These are phyloP conservation scores for Verticillium zaregamsianum DNA, from an alignment of 2,329 filamentous ascomycete species.

Conservation along the genomic window DNA sequence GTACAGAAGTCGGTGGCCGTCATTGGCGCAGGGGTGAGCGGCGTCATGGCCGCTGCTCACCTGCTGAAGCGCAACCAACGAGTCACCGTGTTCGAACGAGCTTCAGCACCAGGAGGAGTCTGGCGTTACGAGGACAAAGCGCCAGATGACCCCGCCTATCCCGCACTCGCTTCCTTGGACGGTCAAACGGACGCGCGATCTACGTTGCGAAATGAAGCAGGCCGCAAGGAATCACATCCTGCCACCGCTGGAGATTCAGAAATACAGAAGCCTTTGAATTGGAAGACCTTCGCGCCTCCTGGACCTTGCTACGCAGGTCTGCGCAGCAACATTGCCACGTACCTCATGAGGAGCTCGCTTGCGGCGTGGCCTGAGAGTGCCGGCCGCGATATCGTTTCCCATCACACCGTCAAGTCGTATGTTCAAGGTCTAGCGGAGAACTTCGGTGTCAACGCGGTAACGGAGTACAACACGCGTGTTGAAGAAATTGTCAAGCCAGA, in stretches of 20 bases:
- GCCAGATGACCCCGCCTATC: constrained; percentile 25
- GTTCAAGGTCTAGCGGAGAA: constrained; percentile 53
- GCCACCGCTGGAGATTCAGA: neutral
- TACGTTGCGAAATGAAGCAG: no score
- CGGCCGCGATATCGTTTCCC: constrained; percentile 49
- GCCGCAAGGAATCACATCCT: no score
- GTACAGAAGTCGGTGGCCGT: constrained; percentile 1
- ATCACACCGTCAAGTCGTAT: constrained; percentile 53
- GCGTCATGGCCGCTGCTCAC: constrained; percentile 2
- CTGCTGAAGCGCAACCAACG: neutral
- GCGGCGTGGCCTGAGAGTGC: constrained; percentile 55
- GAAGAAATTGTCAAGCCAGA: constrained; percentile 41
- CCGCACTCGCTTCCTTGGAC: constrained; percentile 3
- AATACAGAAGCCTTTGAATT: neutral
- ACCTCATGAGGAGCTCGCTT: constrained; percentile 37
- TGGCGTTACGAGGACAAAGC: constrained; percentile 31
- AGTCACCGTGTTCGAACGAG: constrained; percentile 2
- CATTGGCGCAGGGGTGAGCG: constrained; percentile 5
- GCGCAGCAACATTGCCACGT: constrained; percentile 73
- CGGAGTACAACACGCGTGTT: constrained; percentile 57
- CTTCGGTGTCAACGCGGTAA: constrained; percentile 44
- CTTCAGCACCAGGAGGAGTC: constrained; percentile 9
- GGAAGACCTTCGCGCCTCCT: constrained; percentile 16
- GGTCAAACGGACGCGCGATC: neutral
- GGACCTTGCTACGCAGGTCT: constrained; percentile 53